Base-by-base conservation (phyloP, 768 basidiomycete species). In the Calocybe cyanea region DNA sequence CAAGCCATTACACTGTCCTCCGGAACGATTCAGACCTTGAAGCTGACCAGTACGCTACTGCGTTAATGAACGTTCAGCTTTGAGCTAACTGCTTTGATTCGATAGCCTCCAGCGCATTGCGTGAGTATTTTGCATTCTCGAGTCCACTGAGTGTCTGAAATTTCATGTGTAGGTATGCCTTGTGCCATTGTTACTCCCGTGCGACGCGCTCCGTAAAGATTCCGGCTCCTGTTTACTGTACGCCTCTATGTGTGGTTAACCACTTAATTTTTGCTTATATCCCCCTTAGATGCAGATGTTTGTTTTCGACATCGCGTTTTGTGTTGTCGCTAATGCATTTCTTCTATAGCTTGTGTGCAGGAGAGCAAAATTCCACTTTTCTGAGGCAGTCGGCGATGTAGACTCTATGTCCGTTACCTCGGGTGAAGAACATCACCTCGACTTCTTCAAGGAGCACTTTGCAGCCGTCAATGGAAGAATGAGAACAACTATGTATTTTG, bases 121-220 rank as follows among this genome's bases (percentile, higher is more conserved):
- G 8, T 80, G 73, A 74, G 14, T 76, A 69, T 31, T 71, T 66
- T 71, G 11, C 1, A 24, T 24, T 0, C 4, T 25, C 9, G 23
- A 7, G 8, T 9, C 17, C 18, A 21, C 5, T n/a, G 15, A 5
- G 23, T n/a, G n/a, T n/a, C n/a, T n/a, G 36, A 8, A 15, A n/a
- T 38, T 13, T 41, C 38, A 30, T 23, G 9, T 45, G 13, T 15
- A 55, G 63, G 2, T 68, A 61, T 43, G 70, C 80, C 0, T 62
- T 86, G 0, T 86, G 85, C 52, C 83, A 86, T 38, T 77, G 81
- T 18, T 86, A 85, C 45, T 77, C 83, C 0, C 74, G 85, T 1
- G 75, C 83, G 8, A 85, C 83, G 2, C 73, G 81, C n/a, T 81
- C 83, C 0, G 85, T 86, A 2, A 86, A 84, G 2, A 80, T 86